phyloP scores from a whole-genome alignment of 2,329 filamentous ascomycete genomes.

The Penicillium sp. region DNA sequence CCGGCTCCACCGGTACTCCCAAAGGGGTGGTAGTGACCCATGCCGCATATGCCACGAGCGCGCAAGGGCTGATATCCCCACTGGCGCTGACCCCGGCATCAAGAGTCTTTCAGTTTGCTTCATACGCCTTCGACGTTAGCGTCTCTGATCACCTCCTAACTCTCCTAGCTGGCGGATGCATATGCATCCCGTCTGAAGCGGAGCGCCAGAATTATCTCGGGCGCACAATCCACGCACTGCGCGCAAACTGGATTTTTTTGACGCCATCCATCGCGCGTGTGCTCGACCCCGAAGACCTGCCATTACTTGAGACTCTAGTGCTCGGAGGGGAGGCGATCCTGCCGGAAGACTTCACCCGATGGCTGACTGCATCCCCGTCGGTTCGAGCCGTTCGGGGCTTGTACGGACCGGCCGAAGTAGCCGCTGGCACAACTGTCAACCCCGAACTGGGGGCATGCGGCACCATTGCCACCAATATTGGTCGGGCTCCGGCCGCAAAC shows the following conservation, averaged over 20 bases:
- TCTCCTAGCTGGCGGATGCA: not conserved
- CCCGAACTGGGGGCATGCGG: not conserved
- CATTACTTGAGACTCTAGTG: not conserved
- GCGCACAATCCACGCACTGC: not conserved
- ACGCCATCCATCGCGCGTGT: not conserved
- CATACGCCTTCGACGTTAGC: not conserved
- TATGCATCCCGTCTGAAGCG: not conserved
- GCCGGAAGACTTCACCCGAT: not conserved
- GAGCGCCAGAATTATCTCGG: not conserved
- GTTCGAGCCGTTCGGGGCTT: not conserved
- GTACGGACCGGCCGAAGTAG: not conserved
- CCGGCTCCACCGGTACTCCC: slow-evolving; percentile 8
- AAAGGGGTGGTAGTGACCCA: slow-evolving; percentile 9
- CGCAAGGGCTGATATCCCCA: no score
- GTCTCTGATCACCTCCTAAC: not conserved
- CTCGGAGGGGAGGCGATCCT: not conserved
- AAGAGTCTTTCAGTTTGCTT: not conserved
- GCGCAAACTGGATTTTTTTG: not conserved
- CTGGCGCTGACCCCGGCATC: not conserved
- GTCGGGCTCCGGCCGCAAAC: not conserved
- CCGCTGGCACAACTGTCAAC: not conserved
- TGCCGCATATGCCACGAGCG: not conserved
- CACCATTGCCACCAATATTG: not conserved
- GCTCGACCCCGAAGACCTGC: not conserved
- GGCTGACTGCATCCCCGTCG: not conserved